phyloP scores from a whole-genome alignment of 1,139 yeast genomes.

The Spathaspora jeffriesii region DNA sequence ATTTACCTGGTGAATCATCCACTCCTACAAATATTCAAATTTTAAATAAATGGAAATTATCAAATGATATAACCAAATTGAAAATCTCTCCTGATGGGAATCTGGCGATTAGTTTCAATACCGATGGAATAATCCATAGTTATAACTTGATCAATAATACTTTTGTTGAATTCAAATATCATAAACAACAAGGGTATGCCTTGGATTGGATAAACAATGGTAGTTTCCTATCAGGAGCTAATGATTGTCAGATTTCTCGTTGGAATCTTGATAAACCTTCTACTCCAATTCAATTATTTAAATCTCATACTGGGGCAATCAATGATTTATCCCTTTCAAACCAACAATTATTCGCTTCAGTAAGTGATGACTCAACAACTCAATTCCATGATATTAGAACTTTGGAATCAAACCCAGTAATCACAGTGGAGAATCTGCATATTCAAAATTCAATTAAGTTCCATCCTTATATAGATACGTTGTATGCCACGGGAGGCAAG shows the following conservation, averaged over 20 bases:
- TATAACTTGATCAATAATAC: conserved; percentile 31
- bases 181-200: conserved; percentile 67
- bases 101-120: conserved; percentile 50
- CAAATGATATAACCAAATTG: conserved; percentile 54
- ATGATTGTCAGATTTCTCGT: conserved; percentile 64
- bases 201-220: conserved; percentile 61
- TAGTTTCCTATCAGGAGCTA: conserved; percentile 63
- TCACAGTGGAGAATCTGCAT: conserved; percentile 43
- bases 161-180: conserved; percentile 51
- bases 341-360: conserved; percentile 62
- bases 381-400: conserved; percentile 67
- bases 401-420: conserved; percentile 35
- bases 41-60: conserved; percentile 50
- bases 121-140: conserved; percentile 48
- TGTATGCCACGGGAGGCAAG: conserved; percentile 55
- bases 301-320: conserved; percentile 50
- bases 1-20: conserved; percentile 34
- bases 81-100: conserved; percentile 35
- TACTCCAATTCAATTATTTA: conserved; percentile 45
- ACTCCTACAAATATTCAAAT: conserved; percentile 34
- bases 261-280: conserved; percentile 59
- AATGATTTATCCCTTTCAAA: conserved; percentile 53
- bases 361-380: conserved; percentile 69
- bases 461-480: conserved; percentile 43
- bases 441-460: conserved; percentile 52